A percentile compares a stretch with the other conserved stretches of the same genome.
phyloP scores from a whole-genome alignment of 2,329 filamentous ascomycete species.

The Xylaria multiplex region DNA sequence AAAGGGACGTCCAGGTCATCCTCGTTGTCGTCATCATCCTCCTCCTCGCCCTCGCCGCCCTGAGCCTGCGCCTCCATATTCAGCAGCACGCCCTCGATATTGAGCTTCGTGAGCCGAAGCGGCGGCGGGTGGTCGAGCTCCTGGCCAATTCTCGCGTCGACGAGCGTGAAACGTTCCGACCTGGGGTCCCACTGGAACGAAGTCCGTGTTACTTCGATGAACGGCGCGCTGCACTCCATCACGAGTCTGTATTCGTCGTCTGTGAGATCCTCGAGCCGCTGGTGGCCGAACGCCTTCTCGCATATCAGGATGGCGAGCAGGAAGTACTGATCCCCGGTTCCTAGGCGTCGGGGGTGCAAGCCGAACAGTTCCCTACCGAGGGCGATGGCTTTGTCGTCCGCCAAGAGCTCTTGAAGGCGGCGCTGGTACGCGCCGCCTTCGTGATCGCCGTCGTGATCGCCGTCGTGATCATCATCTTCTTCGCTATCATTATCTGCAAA shows the following conservation, averaged over 20 bases:
- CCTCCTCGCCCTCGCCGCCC: background rate
- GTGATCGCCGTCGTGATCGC: too few relatives aligned
- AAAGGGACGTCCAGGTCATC: background rate
- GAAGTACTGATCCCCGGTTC: background rate
- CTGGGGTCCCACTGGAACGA: background rate
- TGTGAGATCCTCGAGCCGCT: background rate
- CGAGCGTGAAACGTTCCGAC: background rate
- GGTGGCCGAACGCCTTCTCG: conserved; percentile 12
- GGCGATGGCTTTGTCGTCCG: background rate
- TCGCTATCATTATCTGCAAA: background rate
- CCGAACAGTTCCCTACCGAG: background rate
- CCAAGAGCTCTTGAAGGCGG: conserved; percentile 10
- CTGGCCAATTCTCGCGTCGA: background rate
- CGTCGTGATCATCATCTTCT: background rate
- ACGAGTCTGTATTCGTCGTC: background rate
- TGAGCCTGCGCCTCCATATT: background rate
- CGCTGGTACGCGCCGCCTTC: conserved; percentile 15
- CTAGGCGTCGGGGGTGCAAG: background rate
- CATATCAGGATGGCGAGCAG: conserved; percentile 13
- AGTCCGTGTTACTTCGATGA: background rate
- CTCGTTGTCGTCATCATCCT: background rate
- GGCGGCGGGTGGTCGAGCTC: background rate
- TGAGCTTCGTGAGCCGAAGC: too few relatives aligned
- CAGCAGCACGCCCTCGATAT: too few relatives aligned
- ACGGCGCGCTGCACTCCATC: background rate